A percentile compares a stretch with the other conserved stretches of the same genome.
These are phyloP conservation scores for Cercospora sp. DNA, from an alignment of 2,329 filamentous ascomycete species.

Conservation along the genomic window DNA sequence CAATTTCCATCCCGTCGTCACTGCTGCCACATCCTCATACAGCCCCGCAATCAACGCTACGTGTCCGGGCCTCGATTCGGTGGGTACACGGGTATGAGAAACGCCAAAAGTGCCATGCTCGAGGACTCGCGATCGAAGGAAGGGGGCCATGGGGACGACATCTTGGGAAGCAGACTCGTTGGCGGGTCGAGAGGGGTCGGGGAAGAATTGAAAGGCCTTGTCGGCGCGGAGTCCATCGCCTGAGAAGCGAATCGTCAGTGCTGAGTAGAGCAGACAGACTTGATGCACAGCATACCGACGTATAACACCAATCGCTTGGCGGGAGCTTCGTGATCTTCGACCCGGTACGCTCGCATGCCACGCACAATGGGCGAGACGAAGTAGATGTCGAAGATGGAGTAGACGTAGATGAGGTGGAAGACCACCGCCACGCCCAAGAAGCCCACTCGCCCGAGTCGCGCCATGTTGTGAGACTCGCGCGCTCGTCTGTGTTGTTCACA, in stretches of 20 bases:
- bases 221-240: slow-evolving; percentile 93
- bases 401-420: slow-evolving; percentile 92
- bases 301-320: slow-evolving; percentile 90
- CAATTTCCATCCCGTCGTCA: slow-evolving; percentile 96
- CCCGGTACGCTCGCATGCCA: slow-evolving; percentile 81
- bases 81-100: slow-evolving; percentile 94
- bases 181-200: slow-evolving; percentile 71
- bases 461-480: slow-evolving; percentile 42
- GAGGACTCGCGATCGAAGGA: slow-evolving; percentile 83
- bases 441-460: slow-evolving; percentile 67
- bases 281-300: slow-evolving; percentile 62
- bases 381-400: slow-evolving; percentile 97
- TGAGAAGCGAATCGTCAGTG: slow-evolving; percentile 27
- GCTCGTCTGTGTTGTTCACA: neutral
- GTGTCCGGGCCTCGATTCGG: slow-evolving; percentile 93
- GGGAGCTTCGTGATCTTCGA: slow-evolving; percentile 68
- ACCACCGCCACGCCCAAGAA: slow-evolving; percentile 86
- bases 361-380: slow-evolving; percentile 96
- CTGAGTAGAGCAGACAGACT: slow-evolving; percentile 6
- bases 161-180: slow-evolving; percentile 60
- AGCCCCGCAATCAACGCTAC: slow-evolving; percentile 94
- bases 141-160: slow-evolving; percentile 83
- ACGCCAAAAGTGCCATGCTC: slow-evolving; percentile 93
- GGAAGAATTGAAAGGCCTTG: slow-evolving; percentile 93
- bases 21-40: slow-evolving; percentile 96